Percentiles rank a stretch among this genome's conserved stretches.
Evolutionary conservation across 2,329 filamentous ascomycete species (phyloP).

Genomic region (Blastomyces parvus): DNA sequence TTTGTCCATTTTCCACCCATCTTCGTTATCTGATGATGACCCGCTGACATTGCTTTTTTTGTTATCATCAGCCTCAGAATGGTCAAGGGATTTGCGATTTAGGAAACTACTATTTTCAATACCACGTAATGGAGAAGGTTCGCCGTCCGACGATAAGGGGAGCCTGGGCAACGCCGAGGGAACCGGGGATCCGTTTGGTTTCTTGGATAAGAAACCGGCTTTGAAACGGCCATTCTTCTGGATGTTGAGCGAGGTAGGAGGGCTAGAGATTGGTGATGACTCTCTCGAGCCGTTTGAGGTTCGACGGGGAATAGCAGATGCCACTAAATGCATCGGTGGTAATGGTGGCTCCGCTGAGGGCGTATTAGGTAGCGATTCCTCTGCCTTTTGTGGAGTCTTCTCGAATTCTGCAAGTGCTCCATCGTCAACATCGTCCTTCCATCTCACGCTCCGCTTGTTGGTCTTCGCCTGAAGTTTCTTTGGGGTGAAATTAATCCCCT

Average conservation of each 20-base stretch:
- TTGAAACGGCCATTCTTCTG: conserved; percentile 69
- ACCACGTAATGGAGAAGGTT: conserved; percentile 45
- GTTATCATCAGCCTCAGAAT: conserved; percentile 12
- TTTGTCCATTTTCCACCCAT: conserved; percentile 37
- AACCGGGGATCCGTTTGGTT: conserved; percentile 54
- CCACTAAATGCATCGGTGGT: conserved; percentile 35
- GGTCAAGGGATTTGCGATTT: conserved; percentile 39
- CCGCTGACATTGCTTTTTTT: conserved; percentile 29
- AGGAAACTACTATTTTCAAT: conserved; percentile 43
- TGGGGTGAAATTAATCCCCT: conserved; percentile 71
- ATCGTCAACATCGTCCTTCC: conserved; percentile 84
- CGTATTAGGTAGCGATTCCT: conserved; percentile 47
- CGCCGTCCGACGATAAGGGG: conserved; percentile 48
- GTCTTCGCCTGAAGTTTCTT: conserved; percentile 52
- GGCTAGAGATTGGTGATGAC: conserved; percentile 50
- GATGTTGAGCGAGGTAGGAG: conserved; percentile 51
- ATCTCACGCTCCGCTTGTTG: conserved; percentile 69
- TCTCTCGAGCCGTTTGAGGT: conserved; percentile 34
- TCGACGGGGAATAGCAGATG: conserved; percentile 44
- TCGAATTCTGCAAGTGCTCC: conserved; percentile 83
- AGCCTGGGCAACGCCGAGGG: conserved; percentile 49
- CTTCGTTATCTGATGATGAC: conserved; percentile 26
- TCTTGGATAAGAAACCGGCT: conserved; percentile 72
- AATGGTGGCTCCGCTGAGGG: conserved; percentile 43
- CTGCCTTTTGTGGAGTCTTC: conserved; percentile 67